Percentiles rank a stretch among this genome's conserved stretches.
phyloP scores from a whole-genome alignment of 2,329 filamentous ascomycete species.

The Ceratocystis destructans region DNA sequence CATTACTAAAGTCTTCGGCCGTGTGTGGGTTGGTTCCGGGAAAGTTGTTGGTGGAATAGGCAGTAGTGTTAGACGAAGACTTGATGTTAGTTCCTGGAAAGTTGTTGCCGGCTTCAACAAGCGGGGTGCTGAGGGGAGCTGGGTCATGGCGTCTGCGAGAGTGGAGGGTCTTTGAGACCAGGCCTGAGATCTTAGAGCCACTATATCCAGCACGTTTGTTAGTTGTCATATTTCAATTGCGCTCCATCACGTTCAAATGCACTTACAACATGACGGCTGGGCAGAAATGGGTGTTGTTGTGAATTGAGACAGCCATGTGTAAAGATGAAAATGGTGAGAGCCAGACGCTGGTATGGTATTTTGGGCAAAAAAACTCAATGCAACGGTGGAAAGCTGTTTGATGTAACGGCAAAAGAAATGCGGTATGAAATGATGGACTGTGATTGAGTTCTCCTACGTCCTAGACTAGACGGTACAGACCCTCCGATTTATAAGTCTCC shows the following conservation, averaged over 20 bases:
- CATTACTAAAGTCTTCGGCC: background rate
- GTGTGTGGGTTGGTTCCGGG: constrained; percentile 13
- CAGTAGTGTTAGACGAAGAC: background rate
- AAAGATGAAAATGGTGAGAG: background rate
- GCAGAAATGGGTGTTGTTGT: background rate
- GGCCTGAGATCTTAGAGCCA: constrained; percentile 2
- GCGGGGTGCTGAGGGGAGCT: background rate
- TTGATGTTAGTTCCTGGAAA: constrained; percentile 19
- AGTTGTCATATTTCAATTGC: background rate
- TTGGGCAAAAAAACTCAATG: background rate
- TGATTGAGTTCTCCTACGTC: background rate
- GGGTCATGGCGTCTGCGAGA: background rate
- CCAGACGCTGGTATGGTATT: background rate
- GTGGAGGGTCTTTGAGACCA: constrained; percentile 15
- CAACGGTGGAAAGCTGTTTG: background rate
- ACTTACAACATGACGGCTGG: constrained; percentile 16
- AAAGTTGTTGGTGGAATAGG: constrained; percentile 15
- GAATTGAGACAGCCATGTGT: background rate
- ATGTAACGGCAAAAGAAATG: background rate
- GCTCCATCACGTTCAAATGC: background rate
- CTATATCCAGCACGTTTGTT: background rate
- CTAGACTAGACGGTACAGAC: background rate
- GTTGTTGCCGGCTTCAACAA: constrained; percentile 19
- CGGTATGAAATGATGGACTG: background rate
- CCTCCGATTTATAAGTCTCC: background rate